Conservation (phyloP, 129 eudicot genomes). For the Flaveria robusta region DNA sequence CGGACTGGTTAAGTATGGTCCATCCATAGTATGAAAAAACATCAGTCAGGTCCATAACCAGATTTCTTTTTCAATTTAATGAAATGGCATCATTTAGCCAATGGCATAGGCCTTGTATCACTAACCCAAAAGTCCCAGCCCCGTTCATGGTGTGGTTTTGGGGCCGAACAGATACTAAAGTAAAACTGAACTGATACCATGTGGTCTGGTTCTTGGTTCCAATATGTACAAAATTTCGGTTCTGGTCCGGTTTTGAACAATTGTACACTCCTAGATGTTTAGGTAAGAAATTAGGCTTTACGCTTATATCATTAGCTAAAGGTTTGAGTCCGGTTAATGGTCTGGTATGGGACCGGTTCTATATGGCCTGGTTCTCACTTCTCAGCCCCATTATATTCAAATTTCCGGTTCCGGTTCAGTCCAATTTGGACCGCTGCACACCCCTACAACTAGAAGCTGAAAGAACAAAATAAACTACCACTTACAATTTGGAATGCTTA, state of each 20-base stretch:
- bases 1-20: neutral
- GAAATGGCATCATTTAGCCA: neutral
- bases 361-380: neutral
- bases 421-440: neutral
- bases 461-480: constrained; percentile 9
- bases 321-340: neutral
- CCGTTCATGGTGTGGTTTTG: neutral
- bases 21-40: neutral
- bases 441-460: neutral
- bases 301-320: neutral
- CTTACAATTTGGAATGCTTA: constrained; percentile 89
- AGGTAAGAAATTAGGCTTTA: neutral
- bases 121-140: neutral
- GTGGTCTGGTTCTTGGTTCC: neutral
- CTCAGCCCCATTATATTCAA: neutral
- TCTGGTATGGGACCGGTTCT: neutral
- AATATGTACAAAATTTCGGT: neutral
- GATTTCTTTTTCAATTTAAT: neutral
- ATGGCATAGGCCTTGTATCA: neutral
- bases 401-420: neutral
- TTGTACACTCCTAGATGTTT: neutral
- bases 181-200: neutral
- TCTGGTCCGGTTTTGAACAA: neutral
- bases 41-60: neutral
- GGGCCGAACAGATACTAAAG: neutral